Conservation (phyloP, 371 early-diverging fungal species). For the Lichtheimia corymbifera region DNA sequence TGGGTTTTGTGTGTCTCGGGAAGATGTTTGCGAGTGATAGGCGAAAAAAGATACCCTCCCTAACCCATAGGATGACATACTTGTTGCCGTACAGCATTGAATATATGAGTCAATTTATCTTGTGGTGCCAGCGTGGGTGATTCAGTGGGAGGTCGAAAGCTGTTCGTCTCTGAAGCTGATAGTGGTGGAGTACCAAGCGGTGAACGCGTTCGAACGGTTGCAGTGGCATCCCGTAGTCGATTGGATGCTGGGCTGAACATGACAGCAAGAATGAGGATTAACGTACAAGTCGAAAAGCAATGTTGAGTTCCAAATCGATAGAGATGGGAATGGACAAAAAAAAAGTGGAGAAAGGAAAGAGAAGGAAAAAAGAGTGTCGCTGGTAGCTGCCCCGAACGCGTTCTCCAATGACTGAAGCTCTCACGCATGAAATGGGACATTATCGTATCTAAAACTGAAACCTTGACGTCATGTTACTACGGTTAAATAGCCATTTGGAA, state of each 20-base stretch:
- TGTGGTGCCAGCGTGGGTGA: background rate
- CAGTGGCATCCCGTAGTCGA: constrained; percentile 23
- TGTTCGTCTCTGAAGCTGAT: constrained; percentile 7
- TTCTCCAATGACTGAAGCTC: constrained; percentile 2
- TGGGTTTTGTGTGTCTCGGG: background rate
- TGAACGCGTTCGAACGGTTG: constrained; percentile 21
- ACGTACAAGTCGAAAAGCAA: background rate
- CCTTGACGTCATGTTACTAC: constrained; percentile 1
- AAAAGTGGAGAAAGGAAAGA: constrained; percentile 10
- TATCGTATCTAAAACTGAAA: background rate
- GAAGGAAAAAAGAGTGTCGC: background rate
- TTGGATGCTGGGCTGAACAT: constrained; percentile 21
- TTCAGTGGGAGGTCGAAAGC: background rate
- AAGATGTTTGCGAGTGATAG: background rate
- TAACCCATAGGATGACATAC: constrained; percentile 9
- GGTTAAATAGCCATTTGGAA: too few species aligned
- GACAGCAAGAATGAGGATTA: background rate
- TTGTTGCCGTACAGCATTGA: constrained; percentile 32
- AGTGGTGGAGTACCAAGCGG: constrained; percentile 21
- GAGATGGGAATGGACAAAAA: constrained; percentile 3
- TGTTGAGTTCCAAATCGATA: background rate
- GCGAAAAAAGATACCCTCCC: too few species aligned
- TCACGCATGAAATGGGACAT: constrained; percentile 1
- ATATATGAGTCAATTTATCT: constrained; percentile 30
- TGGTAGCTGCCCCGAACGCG: background rate